Conservation (phyloP, 805 yeast species). For the Komagataella kurtzmanii region DNA sequence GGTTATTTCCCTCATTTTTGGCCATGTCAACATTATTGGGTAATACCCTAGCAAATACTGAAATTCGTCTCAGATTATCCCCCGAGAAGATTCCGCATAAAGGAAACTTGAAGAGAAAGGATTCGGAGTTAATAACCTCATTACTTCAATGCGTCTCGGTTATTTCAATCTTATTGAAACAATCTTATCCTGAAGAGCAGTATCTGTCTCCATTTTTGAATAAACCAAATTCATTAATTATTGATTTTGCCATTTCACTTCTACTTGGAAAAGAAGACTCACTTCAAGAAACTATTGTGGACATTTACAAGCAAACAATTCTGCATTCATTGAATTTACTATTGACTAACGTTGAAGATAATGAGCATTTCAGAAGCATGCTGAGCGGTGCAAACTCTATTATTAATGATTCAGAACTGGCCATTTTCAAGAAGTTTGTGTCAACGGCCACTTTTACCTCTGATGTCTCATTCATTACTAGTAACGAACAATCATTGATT, state of each 20-base stretch:
- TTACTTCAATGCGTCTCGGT: not conserved
- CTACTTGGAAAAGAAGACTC: not conserved
- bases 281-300: not conserved
- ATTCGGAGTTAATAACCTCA: not conserved
- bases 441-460: not conserved
- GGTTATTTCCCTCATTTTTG: slow-evolving; percentile 6
- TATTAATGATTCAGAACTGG: not conserved
- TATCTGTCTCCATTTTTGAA: not conserved
- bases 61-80: not conserved
- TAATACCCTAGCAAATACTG: not conserved
- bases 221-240: slow-evolving; percentile 1
- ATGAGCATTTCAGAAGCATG: not conserved
- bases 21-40: slow-evolving; percentile 3
- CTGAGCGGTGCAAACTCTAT: not conserved
- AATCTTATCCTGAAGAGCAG: not conserved
- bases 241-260: slow-evolving; percentile 10
- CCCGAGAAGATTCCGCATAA: not conserved
- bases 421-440: not conserved
- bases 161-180: not conserved
- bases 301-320: not conserved
- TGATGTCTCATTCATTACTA: not conserved
- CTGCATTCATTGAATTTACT: not conserved
- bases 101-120: not conserved
- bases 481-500: not conserved
- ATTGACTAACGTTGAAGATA: not conserved